Conservation (phyloP, 495 filamentous ascomycete species). For the Annulohypoxylon nitens region DNA sequence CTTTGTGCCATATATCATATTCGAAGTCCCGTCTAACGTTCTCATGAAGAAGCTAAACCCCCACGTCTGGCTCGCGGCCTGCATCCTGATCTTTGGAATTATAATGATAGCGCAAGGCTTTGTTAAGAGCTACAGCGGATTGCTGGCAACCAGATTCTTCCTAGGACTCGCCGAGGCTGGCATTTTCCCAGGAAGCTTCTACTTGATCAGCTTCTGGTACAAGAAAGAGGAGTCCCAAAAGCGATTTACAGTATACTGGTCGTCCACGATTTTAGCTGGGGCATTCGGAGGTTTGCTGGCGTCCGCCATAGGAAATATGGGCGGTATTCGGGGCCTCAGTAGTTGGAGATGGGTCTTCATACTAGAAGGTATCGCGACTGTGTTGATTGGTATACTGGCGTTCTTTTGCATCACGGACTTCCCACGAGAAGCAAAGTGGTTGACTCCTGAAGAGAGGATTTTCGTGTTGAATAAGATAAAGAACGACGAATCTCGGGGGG, state of each 20-base stretch:
- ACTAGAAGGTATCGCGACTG: slow-evolving; percentile 77
- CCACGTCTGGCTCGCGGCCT: slow-evolving; percentile 64
- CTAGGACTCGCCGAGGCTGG: slow-evolving; percentile 70
- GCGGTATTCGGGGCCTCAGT: slow-evolving; percentile 69
- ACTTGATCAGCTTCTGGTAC: slow-evolving; percentile 81
- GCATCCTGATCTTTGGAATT: slow-evolving; percentile 67
- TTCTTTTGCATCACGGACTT: slow-evolving; percentile 74
- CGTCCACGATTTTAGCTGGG: slow-evolving; percentile 76
- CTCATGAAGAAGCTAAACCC: slow-evolving; percentile 73
- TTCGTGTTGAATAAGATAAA: slow-evolving; percentile 70
- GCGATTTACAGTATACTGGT: slow-evolving; percentile 79
- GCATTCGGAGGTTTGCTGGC: slow-evolving; percentile 83
- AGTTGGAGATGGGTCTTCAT: slow-evolving; percentile 84
- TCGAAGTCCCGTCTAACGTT: slow-evolving; percentile 83
- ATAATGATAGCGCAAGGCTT: slow-evolving; percentile 66
- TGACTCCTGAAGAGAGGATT: slow-evolving; percentile 73
- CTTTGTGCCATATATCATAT: slow-evolving; percentile 84
- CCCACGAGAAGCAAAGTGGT: slow-evolving; percentile 67
- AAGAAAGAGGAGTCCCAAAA: slow-evolving; percentile 56
- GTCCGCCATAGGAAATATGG: slow-evolving; percentile 73
- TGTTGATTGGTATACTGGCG: slow-evolving; percentile 70
- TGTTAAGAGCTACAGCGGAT: slow-evolving; percentile 58
- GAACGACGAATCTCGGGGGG: slow-evolving; percentile 66
- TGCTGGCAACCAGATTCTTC: slow-evolving; percentile 65
- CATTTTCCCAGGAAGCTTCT: slow-evolving; percentile 82